phyloP scores from a whole-genome alignment of 352 stramenopile species.

The Globisporangium paddicum region DNA sequence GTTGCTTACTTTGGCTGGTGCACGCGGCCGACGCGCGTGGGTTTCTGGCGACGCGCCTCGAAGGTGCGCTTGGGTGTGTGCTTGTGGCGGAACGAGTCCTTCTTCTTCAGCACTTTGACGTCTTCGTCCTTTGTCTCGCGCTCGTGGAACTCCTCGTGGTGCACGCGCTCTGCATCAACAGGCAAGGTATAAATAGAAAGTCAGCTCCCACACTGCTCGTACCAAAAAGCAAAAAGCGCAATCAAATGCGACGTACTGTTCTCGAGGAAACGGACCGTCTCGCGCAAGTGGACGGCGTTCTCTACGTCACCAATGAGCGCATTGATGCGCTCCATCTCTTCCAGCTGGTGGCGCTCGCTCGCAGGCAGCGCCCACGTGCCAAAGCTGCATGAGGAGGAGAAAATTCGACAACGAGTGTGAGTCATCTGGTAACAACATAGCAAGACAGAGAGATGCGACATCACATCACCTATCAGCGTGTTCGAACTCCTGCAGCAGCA shows the following conservation, averaged over 20 bases:
- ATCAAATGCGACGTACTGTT: conserved; percentile 27
- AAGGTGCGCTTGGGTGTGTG: conserved; percentile 36
- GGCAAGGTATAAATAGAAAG: neutral
- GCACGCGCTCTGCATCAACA: conserved; percentile 27
- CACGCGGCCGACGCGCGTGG: conserved; percentile 52
- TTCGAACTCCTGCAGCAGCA: conserved; percentile 68
- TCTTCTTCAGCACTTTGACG: conserved; percentile 42
- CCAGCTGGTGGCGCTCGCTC: conserved; percentile 51
- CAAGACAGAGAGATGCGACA: too few species aligned
- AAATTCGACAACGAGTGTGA: too few species aligned
- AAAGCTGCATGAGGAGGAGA: conserved; percentile 13
- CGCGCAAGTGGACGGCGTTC: conserved; percentile 52
- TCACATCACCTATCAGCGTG: conserved; percentile 31
- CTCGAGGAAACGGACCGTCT: conserved; percentile 56
- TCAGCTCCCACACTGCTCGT: neutral
- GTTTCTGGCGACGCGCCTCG: conserved; percentile 42
- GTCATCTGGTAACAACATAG: too few species aligned
- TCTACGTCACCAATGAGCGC: conserved; percentile 67
- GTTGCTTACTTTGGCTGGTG: conserved; percentile 60
- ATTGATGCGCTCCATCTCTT: conserved; percentile 78
- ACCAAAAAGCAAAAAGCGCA: too few species aligned
- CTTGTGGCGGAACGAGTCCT: conserved; percentile 35
- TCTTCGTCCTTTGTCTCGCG: conserved; percentile 47
- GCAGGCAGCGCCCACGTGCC: conserved; percentile 32
- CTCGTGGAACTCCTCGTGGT: conserved; percentile 65